phyloP scores from a whole-genome alignment of 805 yeast species.

The Metschnikowia kunwiensis region DNA sequence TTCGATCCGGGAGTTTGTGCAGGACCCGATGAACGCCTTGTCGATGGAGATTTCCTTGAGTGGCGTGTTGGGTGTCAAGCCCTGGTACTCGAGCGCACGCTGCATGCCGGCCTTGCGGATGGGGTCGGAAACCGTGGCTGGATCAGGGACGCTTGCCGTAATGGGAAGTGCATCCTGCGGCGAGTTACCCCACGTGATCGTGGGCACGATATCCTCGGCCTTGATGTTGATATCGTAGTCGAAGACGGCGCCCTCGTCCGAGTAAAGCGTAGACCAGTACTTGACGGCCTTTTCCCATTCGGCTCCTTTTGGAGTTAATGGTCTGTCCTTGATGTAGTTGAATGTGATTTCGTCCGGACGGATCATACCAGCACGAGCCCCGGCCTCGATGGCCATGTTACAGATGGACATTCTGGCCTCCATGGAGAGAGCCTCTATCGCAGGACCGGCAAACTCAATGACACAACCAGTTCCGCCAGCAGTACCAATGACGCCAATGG shows the following conservation, averaged over 20 bases:
- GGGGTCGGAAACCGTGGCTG: slow-evolving; percentile 66
- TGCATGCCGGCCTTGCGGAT: slow-evolving; percentile 79
- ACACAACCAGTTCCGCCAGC: slow-evolving; percentile 99
- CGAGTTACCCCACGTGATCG: slow-evolving; percentile 99
- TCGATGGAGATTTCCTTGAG: slow-evolving; percentile 74
- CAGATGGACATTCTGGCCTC: slow-evolving; percentile 99
- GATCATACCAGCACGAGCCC: slow-evolving; percentile 99
- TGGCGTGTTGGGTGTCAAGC: slow-evolving; percentile 78
- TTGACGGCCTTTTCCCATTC: slow-evolving; percentile 93
- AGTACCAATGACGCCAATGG: slow-evolving; percentile 95
- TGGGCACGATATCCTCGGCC: slow-evolving; percentile 86
- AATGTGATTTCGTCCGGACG: slow-evolving; percentile 90
- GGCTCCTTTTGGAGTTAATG: slow-evolving; percentile 88
- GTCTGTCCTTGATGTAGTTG: slow-evolving; percentile 87
- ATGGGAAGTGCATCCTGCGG: slow-evolving; percentile 98
- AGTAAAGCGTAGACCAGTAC: slow-evolving; percentile 85
- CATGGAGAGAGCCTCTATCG: slow-evolving; percentile 85
- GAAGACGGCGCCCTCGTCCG: slow-evolving; percentile 88
- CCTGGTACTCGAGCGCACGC: slow-evolving; percentile 91
- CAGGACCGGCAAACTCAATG: slow-evolving; percentile 94
- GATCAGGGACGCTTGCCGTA: slow-evolving; percentile 88
- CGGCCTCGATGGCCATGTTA: slow-evolving; percentile 98
- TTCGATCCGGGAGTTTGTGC: slow-evolving; percentile 97
- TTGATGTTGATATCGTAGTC: slow-evolving; percentile 79
- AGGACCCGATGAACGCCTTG: slow-evolving; percentile 95